Evolutionary conservation across 192 early-diverging fungal genomes (phyloP).

Genomic region (Umbelopsis vinacea): DNA sequence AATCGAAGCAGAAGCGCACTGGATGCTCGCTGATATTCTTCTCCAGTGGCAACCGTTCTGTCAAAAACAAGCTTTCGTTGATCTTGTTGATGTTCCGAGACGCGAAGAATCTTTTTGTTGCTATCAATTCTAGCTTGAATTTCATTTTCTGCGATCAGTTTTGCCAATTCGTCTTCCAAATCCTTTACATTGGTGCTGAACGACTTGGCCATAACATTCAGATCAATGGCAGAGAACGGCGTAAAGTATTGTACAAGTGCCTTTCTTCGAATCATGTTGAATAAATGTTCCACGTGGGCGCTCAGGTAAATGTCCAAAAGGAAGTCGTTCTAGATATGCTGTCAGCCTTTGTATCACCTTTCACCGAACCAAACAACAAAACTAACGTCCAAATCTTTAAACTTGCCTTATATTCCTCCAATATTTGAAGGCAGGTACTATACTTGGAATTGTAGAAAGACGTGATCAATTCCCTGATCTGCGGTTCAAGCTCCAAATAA

Average conservation of each 20-base stretch:
- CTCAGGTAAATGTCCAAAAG: slow-evolving; percentile 76
- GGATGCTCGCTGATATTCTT: slow-evolving; percentile 67
- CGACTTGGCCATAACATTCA: slow-evolving; percentile 75
- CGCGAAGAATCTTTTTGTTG: slow-evolving; percentile 73
- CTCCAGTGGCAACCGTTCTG: slow-evolving; percentile 63
- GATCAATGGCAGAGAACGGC: slow-evolving; percentile 80
- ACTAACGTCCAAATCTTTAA: neutral
- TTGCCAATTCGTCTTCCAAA: slow-evolving; percentile 72
- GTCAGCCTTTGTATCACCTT: too few relatives aligned
- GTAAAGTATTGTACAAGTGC: slow-evolving; percentile 82
- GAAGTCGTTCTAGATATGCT: slow-evolving; percentile 44
- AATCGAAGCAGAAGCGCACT: slow-evolving; percentile 67
- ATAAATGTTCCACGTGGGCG: slow-evolving; percentile 69
- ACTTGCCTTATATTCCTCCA: slow-evolving; percentile 71
- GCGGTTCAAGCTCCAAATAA: slow-evolving; percentile 85
- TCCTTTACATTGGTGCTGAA: slow-evolving; percentile 64
- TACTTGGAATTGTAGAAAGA: slow-evolving; percentile 83
- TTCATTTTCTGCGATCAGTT: slow-evolving; percentile 70
- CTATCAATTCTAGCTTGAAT: slow-evolving; percentile 83
- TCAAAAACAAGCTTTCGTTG: slow-evolving; percentile 71
- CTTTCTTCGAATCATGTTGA: slow-evolving; percentile 72
- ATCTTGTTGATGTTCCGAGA: slow-evolving; percentile 57
- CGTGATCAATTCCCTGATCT: slow-evolving; percentile 70
- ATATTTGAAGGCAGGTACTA: slow-evolving; percentile 61
- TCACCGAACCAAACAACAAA: too few relatives aligned